Base-by-base conservation (phyloP, 1,284 basidiomycete genomes). In the Xanthoconium separans region DNA sequence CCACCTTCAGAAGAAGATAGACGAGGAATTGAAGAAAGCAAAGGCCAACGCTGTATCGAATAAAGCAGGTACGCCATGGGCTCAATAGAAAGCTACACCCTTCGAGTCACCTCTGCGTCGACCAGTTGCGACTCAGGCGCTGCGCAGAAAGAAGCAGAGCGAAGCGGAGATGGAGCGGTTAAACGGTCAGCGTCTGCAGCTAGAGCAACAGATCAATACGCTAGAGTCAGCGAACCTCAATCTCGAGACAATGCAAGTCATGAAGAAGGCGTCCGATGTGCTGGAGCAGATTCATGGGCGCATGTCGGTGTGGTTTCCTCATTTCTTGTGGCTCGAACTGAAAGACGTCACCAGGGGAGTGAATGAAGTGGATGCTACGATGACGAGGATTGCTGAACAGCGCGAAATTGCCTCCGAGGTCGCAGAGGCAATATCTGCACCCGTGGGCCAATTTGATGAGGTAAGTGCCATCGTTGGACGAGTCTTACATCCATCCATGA, bases 171-270 rank as follows among this genome's bases (percentile, higher is more conserved):
- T 98, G 53, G 94, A 98, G 62, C 81, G 89, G 61, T 77, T 99
- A 61, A 84, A 89, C 47, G 93, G 93, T 12, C 92, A 89, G 55
- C 84, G 93, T 63, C 75, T 98, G 74, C 97, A 98, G 61, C 82
- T 99, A 47, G 96, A 98, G 77, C 90, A 92, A 65, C 97, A 99
- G 77, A 88, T 99, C 59, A 96, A 97, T 74, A 96, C 96, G 31
- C 85, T 99, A 54, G 97, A 99, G 74, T 94, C 91, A 20, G 97
- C 97, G 47, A 99, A 98, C 77, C 84, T 99, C 75, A 99, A 99
- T 74, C 89, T 93, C 67, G 95, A 98, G 81, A 98, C 95, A 30
- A 95, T 99, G 92, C 78, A 84, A 29, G 95, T 93, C 29, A 98
- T 99, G 94, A 95, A 95, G 87, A 91, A 93, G 74, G 97, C 93